phyloP scores from a whole-genome alignment of 495 filamentous ascomycete species.

The Podospora australis region DNA sequence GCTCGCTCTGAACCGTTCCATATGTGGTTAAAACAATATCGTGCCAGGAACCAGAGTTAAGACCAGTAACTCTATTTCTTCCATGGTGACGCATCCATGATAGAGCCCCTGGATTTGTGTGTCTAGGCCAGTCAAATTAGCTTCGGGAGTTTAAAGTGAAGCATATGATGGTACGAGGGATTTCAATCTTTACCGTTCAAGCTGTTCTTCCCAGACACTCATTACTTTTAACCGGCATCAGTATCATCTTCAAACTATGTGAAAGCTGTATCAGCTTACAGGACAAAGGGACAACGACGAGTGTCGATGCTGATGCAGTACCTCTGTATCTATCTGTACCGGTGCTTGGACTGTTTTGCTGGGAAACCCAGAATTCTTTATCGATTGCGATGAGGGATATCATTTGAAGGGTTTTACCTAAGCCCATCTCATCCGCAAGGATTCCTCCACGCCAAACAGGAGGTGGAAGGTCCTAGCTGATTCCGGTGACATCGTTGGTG shows the following conservation, averaged over 20 bases:
- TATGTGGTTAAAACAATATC: not conserved
- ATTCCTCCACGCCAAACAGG: not conserved
- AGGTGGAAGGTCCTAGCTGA: not conserved
- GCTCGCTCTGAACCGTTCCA: not conserved
- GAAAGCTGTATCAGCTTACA: not conserved
- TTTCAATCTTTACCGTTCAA: not conserved
- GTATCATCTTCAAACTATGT: not conserved
- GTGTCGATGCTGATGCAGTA: not conserved
- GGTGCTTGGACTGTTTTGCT: not conserved
- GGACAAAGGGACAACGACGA: not conserved
- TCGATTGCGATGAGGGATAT: not conserved
- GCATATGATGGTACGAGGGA: not conserved
- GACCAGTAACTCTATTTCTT: not conserved
- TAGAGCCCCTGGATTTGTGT: not conserved
- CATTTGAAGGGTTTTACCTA: not conserved
- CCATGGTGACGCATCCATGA: not conserved
- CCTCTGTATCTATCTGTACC: not conserved
- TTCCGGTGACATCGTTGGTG: not conserved
- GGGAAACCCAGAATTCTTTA: no score
- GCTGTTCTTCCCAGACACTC: not conserved
- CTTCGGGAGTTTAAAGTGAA: not conserved
- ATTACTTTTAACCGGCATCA: not conserved
- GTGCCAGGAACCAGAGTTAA: not conserved
- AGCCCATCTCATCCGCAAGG: not conserved
- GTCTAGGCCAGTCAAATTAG: not conserved